phyloP scores from a whole-genome alignment of 164 flowering plant species.

The Aristolochia fimbriata region DNA sequence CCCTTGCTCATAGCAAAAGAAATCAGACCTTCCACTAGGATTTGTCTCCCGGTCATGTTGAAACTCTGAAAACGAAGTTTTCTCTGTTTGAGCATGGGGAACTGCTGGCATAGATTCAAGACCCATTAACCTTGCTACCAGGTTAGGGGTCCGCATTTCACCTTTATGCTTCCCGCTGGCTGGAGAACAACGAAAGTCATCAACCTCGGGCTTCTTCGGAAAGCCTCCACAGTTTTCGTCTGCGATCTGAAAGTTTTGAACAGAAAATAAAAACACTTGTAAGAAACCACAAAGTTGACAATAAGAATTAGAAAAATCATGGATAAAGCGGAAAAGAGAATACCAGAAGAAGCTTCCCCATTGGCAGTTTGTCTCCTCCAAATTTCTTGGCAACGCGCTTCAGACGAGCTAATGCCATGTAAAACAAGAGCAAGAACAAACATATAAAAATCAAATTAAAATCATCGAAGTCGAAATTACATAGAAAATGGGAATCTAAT shows the following conservation, averaged over 20 bases:
- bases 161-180: conserved; percentile 19
- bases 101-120: conserved; percentile 68
- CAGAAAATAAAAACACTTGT: not conserved
- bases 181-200: not conserved
- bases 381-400: conserved; percentile 58
- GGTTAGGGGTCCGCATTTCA: conserved; percentile 51
- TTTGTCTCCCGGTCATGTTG: conserved; percentile 13
- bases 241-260: conserved; percentile 42
- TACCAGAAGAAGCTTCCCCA: conserved; percentile 67
- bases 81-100: conserved; percentile 26
- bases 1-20: conserved; percentile 14
- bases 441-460: not conserved
- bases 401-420: conserved; percentile 26
- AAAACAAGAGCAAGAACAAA: not conserved
- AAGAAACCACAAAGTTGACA: not conserved
- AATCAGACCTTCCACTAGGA: conserved; percentile 6
- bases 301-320: not conserved
- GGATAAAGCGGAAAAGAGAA: conserved; percentile 1
- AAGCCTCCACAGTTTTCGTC: conserved; percentile 87
- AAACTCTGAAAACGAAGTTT: conserved; percentile 15
- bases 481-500: not conserved
- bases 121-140: conserved; percentile 95
- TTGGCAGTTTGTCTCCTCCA: conserved; percentile 64
- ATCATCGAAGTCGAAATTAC: not conserved
- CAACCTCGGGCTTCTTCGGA: conserved; percentile 37